Conservation (phyloP, 1,284 basidiomycete species). For the Heterobasidion occidentale region DNA sequence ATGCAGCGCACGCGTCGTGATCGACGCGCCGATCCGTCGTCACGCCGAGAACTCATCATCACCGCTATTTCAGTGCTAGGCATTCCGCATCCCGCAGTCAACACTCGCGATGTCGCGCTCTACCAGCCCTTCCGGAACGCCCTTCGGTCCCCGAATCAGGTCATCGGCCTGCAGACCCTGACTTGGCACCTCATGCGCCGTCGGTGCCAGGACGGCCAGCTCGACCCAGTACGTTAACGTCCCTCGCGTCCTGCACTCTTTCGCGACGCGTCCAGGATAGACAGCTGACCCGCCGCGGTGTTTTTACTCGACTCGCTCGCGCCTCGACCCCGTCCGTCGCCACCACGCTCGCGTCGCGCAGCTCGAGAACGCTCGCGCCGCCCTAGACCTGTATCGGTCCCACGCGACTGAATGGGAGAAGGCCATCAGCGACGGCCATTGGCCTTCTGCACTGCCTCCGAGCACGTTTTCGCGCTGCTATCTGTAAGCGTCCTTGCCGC, state of each 20-base stretch:
- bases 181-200: slow-evolving; percentile 75
- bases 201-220: slow-evolving; percentile 59
- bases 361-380: slow-evolving; percentile 72
- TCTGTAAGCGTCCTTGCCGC: slow-evolving; percentile 26
- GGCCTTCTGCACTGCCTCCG: slow-evolving; percentile 72
- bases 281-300: slow-evolving; percentile 1
- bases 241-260: slow-evolving; percentile 2
- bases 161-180: slow-evolving; percentile 66
- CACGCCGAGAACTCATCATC: neutral
- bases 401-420: slow-evolving; percentile 58
- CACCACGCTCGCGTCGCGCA: slow-evolving; percentile 18
- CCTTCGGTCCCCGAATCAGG: slow-evolving; percentile 57
- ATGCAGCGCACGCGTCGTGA: slow-evolving; percentile 3
- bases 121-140: slow-evolving; percentile 57
- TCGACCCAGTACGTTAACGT: slow-evolving; percentile 51
- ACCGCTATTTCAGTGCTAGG: slow-evolving; percentile 49
- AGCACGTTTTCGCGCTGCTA: slow-evolving; percentile 75
- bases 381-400: slow-evolving; percentile 71
- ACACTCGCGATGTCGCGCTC: slow-evolving; percentile 73
- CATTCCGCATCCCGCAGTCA: slow-evolving; percentile 72
- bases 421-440: slow-evolving; percentile 50
- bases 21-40: no score
- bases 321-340: neutral
- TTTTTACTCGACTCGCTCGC: neutral
- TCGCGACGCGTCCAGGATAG: neutral